phyloP scores from a whole-genome alignment of 805 yeast species.

The Sungouiella blattae region DNA sequence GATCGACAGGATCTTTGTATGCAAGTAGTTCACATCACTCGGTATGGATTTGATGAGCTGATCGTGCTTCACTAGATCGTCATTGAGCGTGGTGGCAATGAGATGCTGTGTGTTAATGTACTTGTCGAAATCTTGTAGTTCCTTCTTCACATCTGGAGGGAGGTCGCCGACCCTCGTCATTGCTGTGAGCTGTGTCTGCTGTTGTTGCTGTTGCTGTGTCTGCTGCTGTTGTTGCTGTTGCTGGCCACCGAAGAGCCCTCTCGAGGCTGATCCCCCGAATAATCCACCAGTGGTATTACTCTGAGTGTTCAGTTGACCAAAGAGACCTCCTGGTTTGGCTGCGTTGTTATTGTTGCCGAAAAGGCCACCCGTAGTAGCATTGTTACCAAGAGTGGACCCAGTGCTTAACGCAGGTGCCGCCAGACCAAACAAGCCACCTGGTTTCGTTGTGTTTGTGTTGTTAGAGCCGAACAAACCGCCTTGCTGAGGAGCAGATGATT shows the following conservation, averaged over 20 bases:
- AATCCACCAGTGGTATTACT: conserved; percentile 9
- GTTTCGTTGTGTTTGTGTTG: conserved; percentile 9
- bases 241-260: conserved; percentile 1
- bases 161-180: conserved; percentile 74
- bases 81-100: conserved; percentile 63
- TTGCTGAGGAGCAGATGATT: too few species aligned
- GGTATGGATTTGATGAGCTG: conserved; percentile 69
- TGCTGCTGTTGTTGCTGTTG: conserved; percentile 24
- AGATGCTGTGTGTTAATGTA: conserved; percentile 72
- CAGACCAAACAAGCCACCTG: conserved; percentile 25
- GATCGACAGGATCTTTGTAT: conserved; percentile 57
- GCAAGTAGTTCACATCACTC: conserved; percentile 62
- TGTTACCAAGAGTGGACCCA: conserved; percentile 1
- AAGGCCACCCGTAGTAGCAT: conserved; percentile 16
- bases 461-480: conserved; percentile 18
- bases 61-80: conserved; percentile 59
- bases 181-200: conserved; percentile 54
- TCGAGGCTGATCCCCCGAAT: conserved; percentile 6
- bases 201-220: conserved; percentile 41
- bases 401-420: conserved; percentile 2
- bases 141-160: conserved; percentile 66
- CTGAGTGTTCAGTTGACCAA: conserved; percentile 7
- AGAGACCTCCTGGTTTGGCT: conserved; percentile 8
- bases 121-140: conserved; percentile 65
- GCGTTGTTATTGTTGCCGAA: conserved; percentile 23